Evolutionary conservation across 768 basidiomycete species (phyloP).

Genomic region (Clitopilus hobsonii): DNA sequence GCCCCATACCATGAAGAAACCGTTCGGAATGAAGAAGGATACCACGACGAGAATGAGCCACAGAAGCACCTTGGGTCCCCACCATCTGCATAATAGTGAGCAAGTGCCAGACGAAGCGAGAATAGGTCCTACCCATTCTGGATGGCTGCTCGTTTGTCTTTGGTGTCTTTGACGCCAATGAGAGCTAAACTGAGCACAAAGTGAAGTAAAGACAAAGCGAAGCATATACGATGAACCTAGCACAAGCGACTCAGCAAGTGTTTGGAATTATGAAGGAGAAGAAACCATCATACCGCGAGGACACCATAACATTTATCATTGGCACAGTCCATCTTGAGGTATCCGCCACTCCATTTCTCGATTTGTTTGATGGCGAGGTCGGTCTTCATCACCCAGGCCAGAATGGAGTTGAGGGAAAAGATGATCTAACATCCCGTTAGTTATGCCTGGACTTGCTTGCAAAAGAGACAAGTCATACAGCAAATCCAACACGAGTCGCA

Average conservation of each 20-base stretch:
- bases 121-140: conserved; percentile 79
- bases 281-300: conserved; percentile 73
- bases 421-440: conserved; percentile 63
- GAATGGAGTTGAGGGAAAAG: conserved; percentile 90
- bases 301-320: conserved; percentile 95
- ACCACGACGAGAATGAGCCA: conserved; percentile 80
- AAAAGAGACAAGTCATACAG: conserved; percentile 42
- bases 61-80: conserved; percentile 93
- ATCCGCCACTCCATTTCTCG: conserved; percentile 92
- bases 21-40: conserved; percentile 95
- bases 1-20: conserved; percentile 98
- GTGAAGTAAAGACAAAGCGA: conserved; percentile 89
- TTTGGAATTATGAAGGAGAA: neutral
- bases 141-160: conserved; percentile 88
- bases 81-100: conserved; percentile 61
- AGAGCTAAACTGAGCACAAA: conserved; percentile 73
- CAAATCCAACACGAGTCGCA: conserved; percentile 94
- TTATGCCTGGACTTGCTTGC: neutral
- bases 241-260: conserved; percentile 4
- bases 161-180: conserved; percentile 85
- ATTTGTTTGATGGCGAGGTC: conserved; percentile 82
- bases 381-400: conserved; percentile 97
- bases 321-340: conserved; percentile 96
- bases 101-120: neutral
- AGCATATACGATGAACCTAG: conserved; percentile 93